Evolutionary conservation across 1,139 yeast species (phyloP), one percentile per base, ranked within the genome.

Genomic region (Scheffersomyces illinoinensis): DNA sequence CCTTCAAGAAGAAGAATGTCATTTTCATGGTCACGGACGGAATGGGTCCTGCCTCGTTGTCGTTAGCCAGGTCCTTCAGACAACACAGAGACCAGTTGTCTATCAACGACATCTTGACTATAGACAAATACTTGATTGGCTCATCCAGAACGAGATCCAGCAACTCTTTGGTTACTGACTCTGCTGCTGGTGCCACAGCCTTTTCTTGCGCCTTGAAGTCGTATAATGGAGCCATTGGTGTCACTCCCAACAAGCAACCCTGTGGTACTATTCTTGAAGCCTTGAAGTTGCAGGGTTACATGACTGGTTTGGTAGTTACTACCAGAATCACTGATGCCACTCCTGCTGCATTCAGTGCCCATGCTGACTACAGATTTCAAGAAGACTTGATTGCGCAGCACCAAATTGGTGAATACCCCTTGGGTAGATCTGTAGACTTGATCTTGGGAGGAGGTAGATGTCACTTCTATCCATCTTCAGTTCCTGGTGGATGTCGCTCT

Each of bases 1-100:
- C 58, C 53, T 56, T 55, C 50, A 58, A 57, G 56, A 65, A 64
- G 60, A 66, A 66, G 64, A 71, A 71, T 54, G 65, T 71, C 56
- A 71, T 71, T 50, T 70, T 71, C 63, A 68, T 71, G 74, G 75
- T 71, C 57, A 68, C 74, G 21, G 75, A 71, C 53, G 75, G 75
- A 2, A 71, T 70, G 74, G 75, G 75, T 12, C 74, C 75, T 1
- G 73, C 74, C 3, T 70, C 73, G 10, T 63, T 71, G 26, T 66
- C 73, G 18, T 65, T 71, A 57, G 72, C 75, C 7, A 62, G 75
- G 4, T 66, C 71, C 4, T 70, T 70, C 62, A 64, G 63, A 54
- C 75, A 71, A 55, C 59, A 60, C 56, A 62, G 73, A 49, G 74
- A 71, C 58, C 48, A 61, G 8, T 66, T 70, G 55, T 55, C 64